Conservation (phyloP, 2,329 filamentous ascomycete species). For the Botryotinia globosa region DNA sequence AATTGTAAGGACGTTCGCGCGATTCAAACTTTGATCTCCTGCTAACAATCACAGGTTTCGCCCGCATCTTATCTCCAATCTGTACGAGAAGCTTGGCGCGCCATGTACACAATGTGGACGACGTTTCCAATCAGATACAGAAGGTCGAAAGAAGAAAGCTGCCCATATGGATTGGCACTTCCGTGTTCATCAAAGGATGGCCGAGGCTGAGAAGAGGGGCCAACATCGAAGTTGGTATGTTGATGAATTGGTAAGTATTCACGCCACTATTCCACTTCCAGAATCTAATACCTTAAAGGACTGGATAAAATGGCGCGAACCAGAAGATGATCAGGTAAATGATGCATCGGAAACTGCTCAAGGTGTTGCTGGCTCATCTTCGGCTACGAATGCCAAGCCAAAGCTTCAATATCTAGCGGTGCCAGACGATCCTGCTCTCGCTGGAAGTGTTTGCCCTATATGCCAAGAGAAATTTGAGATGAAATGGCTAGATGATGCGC, state of each 20-base stretch:
- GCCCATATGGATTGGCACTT: constrained; percentile 99
- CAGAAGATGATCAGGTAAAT: constrained; percentile 62
- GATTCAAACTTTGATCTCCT: neutral
- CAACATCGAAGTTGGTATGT: constrained; percentile 95
- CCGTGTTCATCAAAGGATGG: constrained; percentile 82
- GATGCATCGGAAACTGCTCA: constrained; percentile 42
- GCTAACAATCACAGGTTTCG: constrained; percentile 55
- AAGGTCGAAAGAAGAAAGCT: constrained; percentile 81
- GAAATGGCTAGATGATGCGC: constrained; percentile 85
- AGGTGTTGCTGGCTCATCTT: constrained; percentile 42
- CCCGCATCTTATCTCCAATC: constrained; percentile 66
- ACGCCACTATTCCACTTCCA: neutral
- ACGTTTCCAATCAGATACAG: constrained; percentile 73
- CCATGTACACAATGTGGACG: constrained; percentile 90
- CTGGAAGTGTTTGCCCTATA: constrained; percentile 82
- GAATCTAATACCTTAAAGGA: constrained; percentile 53
- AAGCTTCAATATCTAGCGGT: constrained; percentile 74
- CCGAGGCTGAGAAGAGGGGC: constrained; percentile 79
- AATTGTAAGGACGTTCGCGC: constrained; percentile 57
- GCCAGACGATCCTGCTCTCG: constrained; percentile 71
- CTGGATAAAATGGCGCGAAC: constrained; percentile 84
- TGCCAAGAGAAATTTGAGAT: constrained; percentile 95
- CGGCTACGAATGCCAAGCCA: constrained; percentile 44
- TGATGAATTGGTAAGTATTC: constrained; percentile 68
- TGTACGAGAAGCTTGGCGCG: constrained; percentile 80